Conservation (phyloP, 1,139 yeast genomes). For the Hyphopichia fennica region DNA sequence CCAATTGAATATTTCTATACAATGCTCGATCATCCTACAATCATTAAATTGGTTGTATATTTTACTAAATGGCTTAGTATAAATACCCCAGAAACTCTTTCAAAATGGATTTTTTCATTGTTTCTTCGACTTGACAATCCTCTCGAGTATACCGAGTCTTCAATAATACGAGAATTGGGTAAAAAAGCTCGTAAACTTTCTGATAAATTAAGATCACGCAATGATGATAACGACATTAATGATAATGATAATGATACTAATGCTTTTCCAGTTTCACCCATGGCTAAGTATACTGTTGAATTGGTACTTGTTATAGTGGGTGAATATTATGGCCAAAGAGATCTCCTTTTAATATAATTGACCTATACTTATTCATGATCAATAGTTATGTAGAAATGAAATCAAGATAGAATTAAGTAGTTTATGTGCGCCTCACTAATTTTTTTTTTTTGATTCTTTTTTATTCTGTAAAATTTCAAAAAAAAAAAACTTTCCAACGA, state of each 20-base stretch:
- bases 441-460: background rate
- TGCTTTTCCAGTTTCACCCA: conserved; percentile 2
- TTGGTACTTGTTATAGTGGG: conserved; percentile 35
- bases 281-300: conserved; percentile 27
- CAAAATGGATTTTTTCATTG: conserved; percentile 39
- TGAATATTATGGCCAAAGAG: conserved; percentile 38
- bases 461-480: background rate
- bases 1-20: conserved; percentile 18
- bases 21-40: conserved; percentile 30
- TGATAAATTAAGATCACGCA: conserved; percentile 8
- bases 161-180: conserved; percentile 40
- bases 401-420: background rate
- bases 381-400: background rate
- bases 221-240: conserved; percentile 5
- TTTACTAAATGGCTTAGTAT: conserved; percentile 41
- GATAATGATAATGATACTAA: background rate
- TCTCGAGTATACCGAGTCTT: conserved; percentile 33
- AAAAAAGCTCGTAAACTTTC: conserved; percentile 36
- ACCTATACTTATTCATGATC: background rate
- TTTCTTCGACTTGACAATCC: conserved; percentile 35
- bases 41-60: conserved; percentile 35
- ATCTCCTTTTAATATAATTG: conserved; percentile 18
- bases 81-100: conserved; percentile 26
- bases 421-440: background rate
- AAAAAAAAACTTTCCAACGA: background rate